Evolutionary conservation across 805 yeast genomes (phyloP), one percentile per base, ranked within the genome.

Genomic region (Teunomyces panamensis): DNA sequence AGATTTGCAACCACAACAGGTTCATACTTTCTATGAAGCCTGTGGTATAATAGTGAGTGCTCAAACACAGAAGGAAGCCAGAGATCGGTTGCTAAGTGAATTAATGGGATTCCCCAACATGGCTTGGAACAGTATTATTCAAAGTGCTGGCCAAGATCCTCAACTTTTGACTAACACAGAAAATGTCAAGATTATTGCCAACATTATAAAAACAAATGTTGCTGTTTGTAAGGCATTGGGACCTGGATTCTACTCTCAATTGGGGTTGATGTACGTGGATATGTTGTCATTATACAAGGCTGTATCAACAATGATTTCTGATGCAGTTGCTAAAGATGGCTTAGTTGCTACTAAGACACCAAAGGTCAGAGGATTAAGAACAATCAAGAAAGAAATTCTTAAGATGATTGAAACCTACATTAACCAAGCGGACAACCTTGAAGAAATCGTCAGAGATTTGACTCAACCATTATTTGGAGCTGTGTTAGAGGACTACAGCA

Each of bases 21-120:
- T 94, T 26, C 99, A 94, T 66, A 90, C 97, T 1, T 94, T 94
- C 64, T 94, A 94, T 67, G 96, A 88, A 71, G 98, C 99, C 1
- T 92, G 98, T 74, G 97, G 97, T 57, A 83, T 87, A 50, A 92
- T 94, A 47, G 81, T 94, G 32, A 81, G 91, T 45, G 96, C 97
- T 9, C 97, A 92, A 67, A 81, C 85, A 33, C 78, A 84, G 39
- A 74, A 77, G 52, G 81, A 79, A 9, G 77, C 79, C 33, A 84
- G 94, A 66, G 89, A 87, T 50, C 79, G 84, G 50, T 74, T 91
- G 46, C 75, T 90, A 46, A 65, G 75, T 44, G 91, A 89, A 46
- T 75, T 94, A 58, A 94, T 94, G 99, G 78, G 80, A 43, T 71
- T 91, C 52, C 99, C 99, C 37, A 94, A 94, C 67, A 78, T 83